Evolutionary conservation across 139 green algal species (phyloP), one percentile per base, ranked within the genome.

Genomic region (Mychonastes homosphaera): DNA sequence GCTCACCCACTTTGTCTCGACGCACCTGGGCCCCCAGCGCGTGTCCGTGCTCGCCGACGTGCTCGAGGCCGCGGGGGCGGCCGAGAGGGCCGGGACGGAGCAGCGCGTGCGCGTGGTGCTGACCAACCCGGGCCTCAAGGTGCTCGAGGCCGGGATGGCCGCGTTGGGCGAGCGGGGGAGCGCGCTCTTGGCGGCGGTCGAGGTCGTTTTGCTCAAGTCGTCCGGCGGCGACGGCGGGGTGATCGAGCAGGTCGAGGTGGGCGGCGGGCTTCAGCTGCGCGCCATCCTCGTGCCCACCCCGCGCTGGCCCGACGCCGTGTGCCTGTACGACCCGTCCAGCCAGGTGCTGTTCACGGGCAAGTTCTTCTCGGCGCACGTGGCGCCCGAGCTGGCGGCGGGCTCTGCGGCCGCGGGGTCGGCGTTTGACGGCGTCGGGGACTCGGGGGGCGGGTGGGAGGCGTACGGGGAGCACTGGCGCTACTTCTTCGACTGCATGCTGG

Each of bases 401-500:
- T 40, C 29, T 56, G 35, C 33, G 2, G 18, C 1, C 21, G 36
- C 13, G 36, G 36, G 12, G 10, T 44, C 12, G 10, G 36, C 12
- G 36, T 51, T 21, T 24, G 18, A 15, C 44, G 44, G 44, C 12
- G 44, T n/a, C 15, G 10, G 10, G 44, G 44, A 29, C 18, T 28
- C 18, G 15, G 44, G 44, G 44, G 79, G 69, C 26, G 84, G 87
- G 34, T 94, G 81, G 83, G 79, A 84, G 29, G 68, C 45, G n/a
- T 92, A 78, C 35, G 74, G 70, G 15, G 65, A 69, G 0, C 82
- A 95, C 74, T 97, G 87, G 89, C 70, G 72, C 32, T 87, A 87
- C 74, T 97, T 87, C 75, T 97, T 84, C 48, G 90, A 97, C 46
- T 96, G 85, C 77, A 95, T 96, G 87, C 72, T 97, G 27, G 84